These are phyloP conservation scores for Globisporangium nunn DNA, from an alignment of 352 stramenopile genomes.

Conservation along the genomic window DNA sequence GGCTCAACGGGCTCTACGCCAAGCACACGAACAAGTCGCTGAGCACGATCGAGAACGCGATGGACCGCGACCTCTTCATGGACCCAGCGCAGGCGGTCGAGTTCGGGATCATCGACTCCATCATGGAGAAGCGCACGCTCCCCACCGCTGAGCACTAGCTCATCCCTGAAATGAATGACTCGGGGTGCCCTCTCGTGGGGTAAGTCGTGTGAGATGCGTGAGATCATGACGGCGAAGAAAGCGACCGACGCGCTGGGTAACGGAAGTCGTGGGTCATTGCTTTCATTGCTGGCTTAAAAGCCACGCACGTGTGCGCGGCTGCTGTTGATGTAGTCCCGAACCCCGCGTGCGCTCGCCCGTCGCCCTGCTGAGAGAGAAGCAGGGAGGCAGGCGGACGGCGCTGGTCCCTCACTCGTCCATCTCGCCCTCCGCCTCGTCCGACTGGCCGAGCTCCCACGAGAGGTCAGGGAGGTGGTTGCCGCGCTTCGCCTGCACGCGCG, in stretches of 20 bases:
- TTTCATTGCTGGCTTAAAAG: slow-evolving; percentile 1
- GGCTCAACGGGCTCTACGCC: slow-evolving; percentile 69
- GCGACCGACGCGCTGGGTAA: background rate
- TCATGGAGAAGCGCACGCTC: slow-evolving; percentile 56
- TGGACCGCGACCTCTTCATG: slow-evolving; percentile 87
- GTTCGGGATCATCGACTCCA: slow-evolving; percentile 81
- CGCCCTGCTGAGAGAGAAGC: background rate
- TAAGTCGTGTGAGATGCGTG: too few species aligned
- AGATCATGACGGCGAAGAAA: too few species aligned
- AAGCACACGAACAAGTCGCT: slow-evolving; percentile 69
- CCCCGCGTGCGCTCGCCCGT: too few species aligned
- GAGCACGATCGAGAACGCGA: slow-evolving; percentile 77
- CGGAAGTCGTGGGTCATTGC: background rate
- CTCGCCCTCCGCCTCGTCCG: slow-evolving; percentile 72
- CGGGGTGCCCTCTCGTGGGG: too few species aligned
- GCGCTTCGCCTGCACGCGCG: slow-evolving; percentile 42
- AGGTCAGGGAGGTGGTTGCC: slow-evolving; percentile 70
- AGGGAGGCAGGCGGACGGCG: too few species aligned
- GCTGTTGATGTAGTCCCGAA: background rate
- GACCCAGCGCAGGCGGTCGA: slow-evolving; percentile 61
- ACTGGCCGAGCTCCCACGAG: slow-evolving; percentile 75
- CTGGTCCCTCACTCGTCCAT: slow-evolving; percentile 20
- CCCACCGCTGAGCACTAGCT: slow-evolving; percentile 7
- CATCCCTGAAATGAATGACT: too few species aligned
- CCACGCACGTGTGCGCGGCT: background rate